phyloP scores from a whole-genome alignment of 2,329 filamentous ascomycete genomes.

The Talaromyces sp. region DNA sequence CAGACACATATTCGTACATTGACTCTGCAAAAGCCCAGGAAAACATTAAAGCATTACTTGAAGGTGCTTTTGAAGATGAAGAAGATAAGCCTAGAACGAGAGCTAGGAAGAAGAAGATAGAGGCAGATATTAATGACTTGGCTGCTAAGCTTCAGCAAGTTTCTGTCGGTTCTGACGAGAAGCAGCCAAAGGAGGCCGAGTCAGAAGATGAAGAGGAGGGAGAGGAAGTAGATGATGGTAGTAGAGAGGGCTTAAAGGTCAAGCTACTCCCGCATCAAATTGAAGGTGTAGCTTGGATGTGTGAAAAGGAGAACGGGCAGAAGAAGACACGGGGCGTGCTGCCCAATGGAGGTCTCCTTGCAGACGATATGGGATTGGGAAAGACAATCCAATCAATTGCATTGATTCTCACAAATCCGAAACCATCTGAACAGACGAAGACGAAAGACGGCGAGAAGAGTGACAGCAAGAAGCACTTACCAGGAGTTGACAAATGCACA shows the following conservation, averaged over 20 bases:
- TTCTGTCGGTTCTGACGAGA: conserved; percentile 30
- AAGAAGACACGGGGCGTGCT: conserved; percentile 72
- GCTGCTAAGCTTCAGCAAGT: conserved; percentile 41
- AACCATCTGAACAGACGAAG: conserved; percentile 49
- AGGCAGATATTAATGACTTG: conserved; percentile 37
- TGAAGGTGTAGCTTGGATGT: conserved; percentile 93
- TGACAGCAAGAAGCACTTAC: conserved; percentile 58
- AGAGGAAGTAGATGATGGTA: conserved; percentile 54
- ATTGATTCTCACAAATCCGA: conserved; percentile 76
- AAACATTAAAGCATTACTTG: conserved; percentile 48
- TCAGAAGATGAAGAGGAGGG: conserved; percentile 34
- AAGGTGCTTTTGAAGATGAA: conserved; percentile 49
- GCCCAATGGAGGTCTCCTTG: conserved; percentile 88
- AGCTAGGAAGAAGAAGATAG: conserved; percentile 36
- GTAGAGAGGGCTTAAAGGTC: conserved; percentile 75
- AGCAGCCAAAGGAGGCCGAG: conserved; percentile 36
- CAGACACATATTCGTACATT: conserved; percentile 50
- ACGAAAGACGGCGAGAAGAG: conserved; percentile 39
- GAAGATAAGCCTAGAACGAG: conserved; percentile 35
- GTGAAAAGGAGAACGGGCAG: conserved; percentile 78
- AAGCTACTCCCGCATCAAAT: conserved; percentile 90
- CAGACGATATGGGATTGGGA: conserved; percentile 91
- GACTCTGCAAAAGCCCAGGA: conserved; percentile 48
- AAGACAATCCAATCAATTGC: conserved; percentile 95
- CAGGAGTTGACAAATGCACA: conserved; percentile 69